Evolutionary conservation across 805 yeast genomes (phyloP).

Genomic region (Starmerella riodocensis): DNA sequence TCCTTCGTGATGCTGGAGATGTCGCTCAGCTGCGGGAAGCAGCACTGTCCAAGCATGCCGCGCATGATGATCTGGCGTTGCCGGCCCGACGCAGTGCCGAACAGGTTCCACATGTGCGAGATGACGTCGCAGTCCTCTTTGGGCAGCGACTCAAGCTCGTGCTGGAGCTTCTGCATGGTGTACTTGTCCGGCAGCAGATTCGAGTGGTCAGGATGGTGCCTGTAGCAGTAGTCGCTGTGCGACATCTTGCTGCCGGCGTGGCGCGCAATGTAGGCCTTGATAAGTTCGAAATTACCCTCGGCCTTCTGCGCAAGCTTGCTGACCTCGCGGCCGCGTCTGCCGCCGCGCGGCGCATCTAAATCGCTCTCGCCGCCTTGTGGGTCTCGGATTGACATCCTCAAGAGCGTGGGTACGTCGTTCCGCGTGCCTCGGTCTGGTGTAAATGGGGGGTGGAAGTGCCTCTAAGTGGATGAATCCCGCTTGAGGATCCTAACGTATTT

Average conservation of each 20-base stretch:
- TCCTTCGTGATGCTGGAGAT: slow-evolving; percentile 66
- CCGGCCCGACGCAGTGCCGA: slow-evolving; percentile 56
- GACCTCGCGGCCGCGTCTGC: background rate
- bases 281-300: slow-evolving; percentile 11
- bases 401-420: too few species aligned
- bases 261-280: slow-evolving; percentile 17
- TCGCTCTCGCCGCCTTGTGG: too few species aligned
- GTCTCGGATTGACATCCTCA: too few species aligned
- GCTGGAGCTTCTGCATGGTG: slow-evolving; percentile 54
- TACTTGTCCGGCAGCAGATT: slow-evolving; percentile 34
- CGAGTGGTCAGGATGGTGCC: slow-evolving; percentile 60
- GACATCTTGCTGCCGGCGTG: slow-evolving; percentile 13
- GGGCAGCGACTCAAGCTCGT: slow-evolving; percentile 32
- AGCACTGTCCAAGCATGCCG: slow-evolving; percentile 78
- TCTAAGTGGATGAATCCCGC: too few species aligned
- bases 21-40: slow-evolving; percentile 87
- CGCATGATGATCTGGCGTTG: slow-evolving; percentile 65
- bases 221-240: slow-evolving; percentile 49
- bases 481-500: too few species aligned
- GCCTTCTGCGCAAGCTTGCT: slow-evolving; percentile 12
- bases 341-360: background rate
- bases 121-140: slow-evolving; percentile 66
- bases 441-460: too few species aligned
- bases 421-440: too few species aligned
- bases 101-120: slow-evolving; percentile 71